Evolutionary conservation across 2,329 filamentous ascomycete species (phyloP).

Genomic region (Herpotrichia juniperi): DNA sequence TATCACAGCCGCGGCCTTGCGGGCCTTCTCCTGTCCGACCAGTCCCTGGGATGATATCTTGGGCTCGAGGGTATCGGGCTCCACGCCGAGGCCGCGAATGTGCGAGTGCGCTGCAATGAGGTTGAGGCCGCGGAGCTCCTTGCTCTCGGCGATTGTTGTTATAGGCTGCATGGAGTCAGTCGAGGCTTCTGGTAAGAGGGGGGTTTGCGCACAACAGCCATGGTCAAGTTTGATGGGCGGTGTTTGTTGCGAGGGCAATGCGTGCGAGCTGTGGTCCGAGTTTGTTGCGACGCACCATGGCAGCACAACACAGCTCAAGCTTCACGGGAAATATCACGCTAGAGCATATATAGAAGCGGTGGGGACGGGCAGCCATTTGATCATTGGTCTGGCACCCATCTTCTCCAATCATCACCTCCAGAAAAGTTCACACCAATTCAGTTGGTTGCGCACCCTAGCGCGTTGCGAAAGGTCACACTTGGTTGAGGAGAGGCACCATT

Average conservation of each 20-base stretch:
- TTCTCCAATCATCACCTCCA: not conserved
- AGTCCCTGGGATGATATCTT: conserved; percentile 86
- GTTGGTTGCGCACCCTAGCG: not conserved
- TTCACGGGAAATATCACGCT: not conserved
- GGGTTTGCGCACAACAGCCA: conserved; percentile 38
- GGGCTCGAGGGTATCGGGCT: conserved; percentile 88
- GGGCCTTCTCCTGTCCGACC: conserved; percentile 94
- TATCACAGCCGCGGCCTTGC: conserved; percentile 94
- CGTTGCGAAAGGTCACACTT: not conserved
- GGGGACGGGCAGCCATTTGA: not conserved
- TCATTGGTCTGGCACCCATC: not conserved
- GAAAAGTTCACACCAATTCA: too few species aligned
- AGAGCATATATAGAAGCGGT: not conserved
- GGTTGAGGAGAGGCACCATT: not conserved
- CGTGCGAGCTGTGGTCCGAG: not conserved
- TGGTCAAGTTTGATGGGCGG: conserved; percentile 16
- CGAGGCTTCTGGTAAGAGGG: not conserved
- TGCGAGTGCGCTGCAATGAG: conserved; percentile 98
- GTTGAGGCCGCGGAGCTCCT: conserved; percentile 94
- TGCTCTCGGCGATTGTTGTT: conserved; percentile 89
- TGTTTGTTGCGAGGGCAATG: not conserved
- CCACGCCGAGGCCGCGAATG: conserved; percentile 93
- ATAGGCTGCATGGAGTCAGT: conserved; percentile 53
- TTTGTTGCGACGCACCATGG: not conserved
- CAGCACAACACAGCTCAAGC: not conserved